These are phyloP conservation scores for Condylostoma magnum DNA, from an alignment of 169 alveolate genomes.

Conservation along the genomic window DNA sequence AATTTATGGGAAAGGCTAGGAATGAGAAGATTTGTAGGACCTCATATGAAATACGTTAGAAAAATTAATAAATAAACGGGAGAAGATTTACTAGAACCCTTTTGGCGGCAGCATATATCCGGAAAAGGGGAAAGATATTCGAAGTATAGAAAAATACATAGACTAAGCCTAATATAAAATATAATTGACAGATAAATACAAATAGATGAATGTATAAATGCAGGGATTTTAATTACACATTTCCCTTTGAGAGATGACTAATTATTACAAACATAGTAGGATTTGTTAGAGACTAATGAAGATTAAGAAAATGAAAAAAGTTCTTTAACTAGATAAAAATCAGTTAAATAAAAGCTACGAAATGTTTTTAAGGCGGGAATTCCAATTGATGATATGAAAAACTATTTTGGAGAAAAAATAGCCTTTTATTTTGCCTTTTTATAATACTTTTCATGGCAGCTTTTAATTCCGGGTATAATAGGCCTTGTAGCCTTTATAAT, in stretches of 20 bases:
- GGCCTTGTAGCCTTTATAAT: not conserved
- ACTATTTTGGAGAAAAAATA: not conserved
- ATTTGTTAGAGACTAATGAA: too few relatives aligned
- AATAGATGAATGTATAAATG: not conserved
- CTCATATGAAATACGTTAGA: constrained; percentile 10
- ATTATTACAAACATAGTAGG: too few relatives aligned
- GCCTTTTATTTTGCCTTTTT: not conserved
- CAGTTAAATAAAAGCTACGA: not conserved
- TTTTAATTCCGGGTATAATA: not conserved
- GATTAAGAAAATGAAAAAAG: too few relatives aligned
- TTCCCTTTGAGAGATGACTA: constrained; percentile 5
- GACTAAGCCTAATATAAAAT: not conserved
- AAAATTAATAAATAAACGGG: not conserved
- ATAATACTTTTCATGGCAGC: not conserved
- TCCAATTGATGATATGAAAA: not conserved
- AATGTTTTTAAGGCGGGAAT: not conserved
- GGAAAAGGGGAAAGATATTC: constrained; percentile 5
- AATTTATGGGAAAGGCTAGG: constrained; percentile 17
- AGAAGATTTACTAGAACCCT: not conserved
- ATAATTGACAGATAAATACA: not conserved
- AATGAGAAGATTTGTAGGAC: not conserved
- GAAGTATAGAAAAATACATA: not conserved
- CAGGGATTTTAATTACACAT: not conserved
- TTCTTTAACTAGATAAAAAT: too few relatives aligned
- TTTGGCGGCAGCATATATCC: constrained; percentile 7